phyloP scores from a whole-genome alignment of 2,329 filamentous ascomycete genomes.

The Pestalotiopsis sp. region DNA sequence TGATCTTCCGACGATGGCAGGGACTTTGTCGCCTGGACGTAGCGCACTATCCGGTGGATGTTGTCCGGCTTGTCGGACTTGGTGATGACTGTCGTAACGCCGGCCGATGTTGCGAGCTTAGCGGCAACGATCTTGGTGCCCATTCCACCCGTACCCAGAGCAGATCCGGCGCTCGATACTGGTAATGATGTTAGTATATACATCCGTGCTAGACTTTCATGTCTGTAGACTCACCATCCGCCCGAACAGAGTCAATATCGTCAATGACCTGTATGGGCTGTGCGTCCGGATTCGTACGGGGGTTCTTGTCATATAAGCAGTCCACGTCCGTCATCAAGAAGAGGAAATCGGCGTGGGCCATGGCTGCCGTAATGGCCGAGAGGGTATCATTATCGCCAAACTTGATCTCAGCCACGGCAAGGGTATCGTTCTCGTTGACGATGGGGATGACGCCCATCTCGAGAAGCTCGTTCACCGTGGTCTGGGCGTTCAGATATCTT shows the following conservation, averaged over 20 bases:
- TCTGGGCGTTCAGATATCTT: conserved; percentile 95
- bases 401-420: conserved; percentile 97
- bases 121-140: conserved; percentile 95
- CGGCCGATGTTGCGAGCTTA: conserved; percentile 86
- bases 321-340: conserved; percentile 99
- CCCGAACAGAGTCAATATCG: conserved; percentile 79
- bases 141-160: conserved; percentile 94
- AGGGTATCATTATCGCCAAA: conserved; percentile 99
- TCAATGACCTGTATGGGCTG: conserved; percentile 89
- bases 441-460: conserved; percentile 97
- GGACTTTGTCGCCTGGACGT: conserved; percentile 66
- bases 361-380: conserved; percentile 92
- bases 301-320: conserved; percentile 95
- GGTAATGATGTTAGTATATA: background rate
- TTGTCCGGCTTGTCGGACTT: conserved; percentile 92
- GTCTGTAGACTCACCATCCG: conserved; percentile 60
- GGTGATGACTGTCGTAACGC: conserved; percentile 94
- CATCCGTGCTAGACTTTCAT: background rate
- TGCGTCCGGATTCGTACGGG: conserved; percentile 80
- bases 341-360: conserved; percentile 94
- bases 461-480: conserved; percentile 85
- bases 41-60: conserved; percentile 80
- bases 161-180: conserved; percentile 87
- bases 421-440: conserved; percentile 97
- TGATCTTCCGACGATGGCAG: conserved; percentile 22